Conservation (phyloP, 768 basidiomycete genomes). For the Suillus clintonianus region DNA sequence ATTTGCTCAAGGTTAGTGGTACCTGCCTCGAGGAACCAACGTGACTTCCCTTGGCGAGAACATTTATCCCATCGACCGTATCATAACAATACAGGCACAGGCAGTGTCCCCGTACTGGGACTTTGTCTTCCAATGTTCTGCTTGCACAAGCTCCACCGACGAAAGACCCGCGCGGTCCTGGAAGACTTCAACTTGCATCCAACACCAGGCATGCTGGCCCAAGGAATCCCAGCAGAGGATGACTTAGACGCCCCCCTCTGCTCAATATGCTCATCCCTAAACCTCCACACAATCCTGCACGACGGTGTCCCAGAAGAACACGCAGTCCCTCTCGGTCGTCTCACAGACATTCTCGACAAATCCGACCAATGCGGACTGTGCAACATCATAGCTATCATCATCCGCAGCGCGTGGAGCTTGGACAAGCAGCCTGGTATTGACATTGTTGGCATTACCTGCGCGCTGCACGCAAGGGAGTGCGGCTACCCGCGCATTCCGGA, state of each 20-base stretch:
- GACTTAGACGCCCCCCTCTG: not conserved
- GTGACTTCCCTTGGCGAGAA: not conserved
- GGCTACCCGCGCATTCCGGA: not conserved
- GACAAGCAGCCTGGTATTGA: slow-evolving; percentile 1
- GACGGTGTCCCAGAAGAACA: slow-evolving; percentile 1
- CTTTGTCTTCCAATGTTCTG: not conserved
- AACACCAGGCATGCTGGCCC: not conserved
- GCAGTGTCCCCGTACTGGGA: not conserved
- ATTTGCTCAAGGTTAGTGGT: not conserved
- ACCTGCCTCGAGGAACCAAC: not conserved
- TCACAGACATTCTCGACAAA: slow-evolving; percentile 5
- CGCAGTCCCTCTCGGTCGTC: not conserved
- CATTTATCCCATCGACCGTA: not conserved
- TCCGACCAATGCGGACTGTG: slow-evolving; percentile 4
- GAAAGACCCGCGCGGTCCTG: not conserved
- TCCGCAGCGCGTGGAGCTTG: slow-evolving; percentile 3
- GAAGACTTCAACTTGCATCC: not conserved
- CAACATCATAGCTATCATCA: not conserved
- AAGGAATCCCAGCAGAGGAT: not conserved
- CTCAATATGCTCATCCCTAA: slow-evolving; percentile 6
- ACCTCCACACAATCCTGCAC: slow-evolving; percentile 3
- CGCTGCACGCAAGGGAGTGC: not conserved
- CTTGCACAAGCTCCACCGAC: not conserved
- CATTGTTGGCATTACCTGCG: not conserved
- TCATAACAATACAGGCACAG: not conserved